Evolutionary conservation across 345 rosid genomes (phyloP), one percentile per base, ranked within the genome.

Genomic region (Psidium friedrichsthalianum): DNA sequence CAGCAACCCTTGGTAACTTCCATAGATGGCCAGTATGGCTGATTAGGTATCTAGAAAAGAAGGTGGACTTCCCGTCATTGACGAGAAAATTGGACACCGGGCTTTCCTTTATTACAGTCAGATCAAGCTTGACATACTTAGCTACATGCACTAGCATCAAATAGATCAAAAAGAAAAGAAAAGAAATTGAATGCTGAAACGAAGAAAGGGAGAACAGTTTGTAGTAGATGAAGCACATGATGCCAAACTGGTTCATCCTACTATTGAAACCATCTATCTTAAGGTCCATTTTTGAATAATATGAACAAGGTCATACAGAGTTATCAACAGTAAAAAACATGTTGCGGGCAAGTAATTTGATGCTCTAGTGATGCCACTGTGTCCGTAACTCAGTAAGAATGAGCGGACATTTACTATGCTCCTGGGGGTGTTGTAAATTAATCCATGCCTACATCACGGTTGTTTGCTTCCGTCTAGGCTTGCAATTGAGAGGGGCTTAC

Each of bases 1-100:
- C 97, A 95, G 36, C 94, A 92, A 69, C 95, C 88, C 91, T 91
- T 95, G 25, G 88, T 88, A 86, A 95, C 85, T 86, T 97, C 98
- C 86, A 88, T 94, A 1, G 92, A 90, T 69, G 99, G 99, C 24
- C 91, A 86, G 87, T 95, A 95, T 86, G 92, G 74, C 90, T 94
- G 94, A 88, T 91, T 86, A 1, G 94, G 90, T 86, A 92, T 90
- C 98, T 96, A 16, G 74, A 83, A 56, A 42, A 55, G 51, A 83
- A 40, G 59, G 76, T 40, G n/a, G 22, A 54, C 49, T 58, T 57
- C 2, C 11, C 2, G 78, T 32, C 51, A 29, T 8, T 40, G 4
- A 69, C 78, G 16, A 32, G 5, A 69, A 69, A 69, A 32, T 24
- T 18, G 78, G 78, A 32, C 78, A 32, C 78, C 6, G 5, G 44